phyloP scores from a whole-genome alignment of 768 basidiomycete species.

The Boletus subparvulus region DNA sequence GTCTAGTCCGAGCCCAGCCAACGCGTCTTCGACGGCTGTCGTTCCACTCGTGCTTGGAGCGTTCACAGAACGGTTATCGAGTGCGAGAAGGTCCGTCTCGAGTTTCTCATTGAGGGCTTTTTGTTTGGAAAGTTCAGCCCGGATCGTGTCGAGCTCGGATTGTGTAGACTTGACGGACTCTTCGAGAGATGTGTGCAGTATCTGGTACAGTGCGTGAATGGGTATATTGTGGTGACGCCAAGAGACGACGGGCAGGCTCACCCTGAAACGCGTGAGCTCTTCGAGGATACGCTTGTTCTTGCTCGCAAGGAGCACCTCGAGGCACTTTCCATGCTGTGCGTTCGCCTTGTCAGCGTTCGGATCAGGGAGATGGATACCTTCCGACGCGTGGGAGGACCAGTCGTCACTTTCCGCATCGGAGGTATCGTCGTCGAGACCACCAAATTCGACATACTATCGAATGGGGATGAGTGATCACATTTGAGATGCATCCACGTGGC shows the following conservation, averaged over 20 bases:
- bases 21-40: conserved; percentile 47
- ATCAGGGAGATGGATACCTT: conserved; percentile 72
- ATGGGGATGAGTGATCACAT: not conserved
- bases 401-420: conserved; percentile 59
- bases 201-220: conserved; percentile 42
- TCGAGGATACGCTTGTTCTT: conserved; percentile 94
- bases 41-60: conserved; percentile 24
- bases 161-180: conserved; percentile 57
- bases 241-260: conserved; percentile 30
- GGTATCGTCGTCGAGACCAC: conserved; percentile 67
- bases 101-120: conserved; percentile 82
- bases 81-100: conserved; percentile 84
- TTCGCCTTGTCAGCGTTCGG: conserved; percentile 88
- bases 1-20: conserved; percentile 75
- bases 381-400: conserved; percentile 40
- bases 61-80: conserved; percentile 52
- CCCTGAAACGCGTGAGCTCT: conserved; percentile 88
- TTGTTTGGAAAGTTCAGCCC: conserved; percentile 74
- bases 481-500: not conserved
- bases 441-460: conserved; percentile 90
- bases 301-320: conserved; percentile 86
- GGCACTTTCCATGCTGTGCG: conserved; percentile 70
- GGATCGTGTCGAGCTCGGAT: conserved; percentile 56
- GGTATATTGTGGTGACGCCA: not conserved
- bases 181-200: conserved; percentile 81